Evolutionary conservation across 345 rosid genomes (phyloP), one percentile per base, ranked within the genome.

Genomic region (Hirschfeldia incana): DNA sequence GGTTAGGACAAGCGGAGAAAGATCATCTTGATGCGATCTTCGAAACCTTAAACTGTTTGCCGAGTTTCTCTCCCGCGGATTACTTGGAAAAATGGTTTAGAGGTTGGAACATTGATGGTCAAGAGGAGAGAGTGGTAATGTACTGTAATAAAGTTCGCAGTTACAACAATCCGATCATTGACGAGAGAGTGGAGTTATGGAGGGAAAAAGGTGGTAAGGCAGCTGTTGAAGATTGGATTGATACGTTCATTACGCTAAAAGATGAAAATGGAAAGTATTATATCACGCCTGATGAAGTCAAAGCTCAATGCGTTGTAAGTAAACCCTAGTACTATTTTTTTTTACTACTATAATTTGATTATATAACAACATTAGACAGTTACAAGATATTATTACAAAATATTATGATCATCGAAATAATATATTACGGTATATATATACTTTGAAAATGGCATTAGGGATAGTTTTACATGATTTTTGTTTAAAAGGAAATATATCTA

Each of bases 61-160:
- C 78, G 4, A 6, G 57, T 39, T 70, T 75, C 34, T 39, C 30
- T n/a, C 60, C 44, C 0, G 57, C 49, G 6, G 80, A 75, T 59
- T 75, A 79, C 36, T 0, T 78, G 33, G 76, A 57, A 39, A 2
- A 21, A 78, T 79, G 69, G 69, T 44, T 83, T 3, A 10, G 1
- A 70, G 72, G 82, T 53, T 75, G 83, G 69, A 85, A 85, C 58
- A 4, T 83, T 29, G 87, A 84, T 65, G 90, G 88, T 13, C 85
- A 82, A 10, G 84, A 82, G 29, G 71, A 85, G 79, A 42, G 53
- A 0, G 76, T 73, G 13, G 80, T 1, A 58, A 36, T 4, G 80
- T 15, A 36, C 30, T 6, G 32, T 9, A 3, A 42, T 4, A 29
- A 44, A 33, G 34, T 70, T 82, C 51, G 82, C 5, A 83, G 82